Evolutionary conservation across 139 green algal genomes (phyloP).

Genomic region (Closterium sp.): DNA sequence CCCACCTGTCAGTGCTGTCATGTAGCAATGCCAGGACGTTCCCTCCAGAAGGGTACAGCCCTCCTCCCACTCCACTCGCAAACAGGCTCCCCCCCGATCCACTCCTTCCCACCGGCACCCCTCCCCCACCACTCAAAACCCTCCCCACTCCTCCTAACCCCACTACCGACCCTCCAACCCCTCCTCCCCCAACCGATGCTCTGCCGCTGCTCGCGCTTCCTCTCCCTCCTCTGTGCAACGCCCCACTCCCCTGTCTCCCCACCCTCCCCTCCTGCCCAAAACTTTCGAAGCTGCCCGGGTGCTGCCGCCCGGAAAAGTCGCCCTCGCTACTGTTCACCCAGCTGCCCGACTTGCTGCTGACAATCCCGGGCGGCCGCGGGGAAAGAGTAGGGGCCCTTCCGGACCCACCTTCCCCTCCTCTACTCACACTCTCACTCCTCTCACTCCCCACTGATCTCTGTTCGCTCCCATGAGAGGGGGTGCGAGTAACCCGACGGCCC

Average conservation of each 20-base stretch:
- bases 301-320: not conserved
- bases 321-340: not conserved
- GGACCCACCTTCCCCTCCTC: not conserved
- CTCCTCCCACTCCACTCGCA: not conserved
- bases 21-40: not conserved
- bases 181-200: not conserved
- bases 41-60: not conserved
- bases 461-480: no score
- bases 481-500: no score
- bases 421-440: not conserved
- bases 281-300: not conserved
- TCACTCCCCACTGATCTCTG: no score
- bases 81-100: not conserved
- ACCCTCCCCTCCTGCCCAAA: not conserved
- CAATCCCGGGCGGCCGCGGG: not conserved
- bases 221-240: not conserved
- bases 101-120: not conserved
- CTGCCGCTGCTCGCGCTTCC: not conserved
- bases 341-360: not conserved
- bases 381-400: not conserved
- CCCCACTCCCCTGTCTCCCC: not conserved
- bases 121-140: not conserved
- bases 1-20: not conserved
- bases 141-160: not conserved
- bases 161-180: not conserved